These are phyloP conservation scores for Trichopus zeylanicus DNA, from an alignment of 116 monocot genomes.

Conservation along the genomic window DNA sequence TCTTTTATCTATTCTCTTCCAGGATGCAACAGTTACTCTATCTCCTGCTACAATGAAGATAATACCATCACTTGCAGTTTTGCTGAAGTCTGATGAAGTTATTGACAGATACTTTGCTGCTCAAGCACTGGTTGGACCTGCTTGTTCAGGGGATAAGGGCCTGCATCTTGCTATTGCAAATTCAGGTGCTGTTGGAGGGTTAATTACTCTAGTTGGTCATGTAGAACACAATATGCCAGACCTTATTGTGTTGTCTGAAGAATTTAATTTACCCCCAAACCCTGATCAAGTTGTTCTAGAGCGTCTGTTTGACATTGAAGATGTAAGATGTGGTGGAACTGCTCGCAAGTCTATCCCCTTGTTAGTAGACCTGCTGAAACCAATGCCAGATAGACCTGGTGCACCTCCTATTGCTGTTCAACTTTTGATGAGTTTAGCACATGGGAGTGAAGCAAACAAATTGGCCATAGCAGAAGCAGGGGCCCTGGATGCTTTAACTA, in stretches of 20 bases:
- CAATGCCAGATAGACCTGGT: slow-evolving; percentile 72
- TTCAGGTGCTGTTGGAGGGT: slow-evolving; percentile 57
- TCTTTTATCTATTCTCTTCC: slow-evolving; percentile 60
- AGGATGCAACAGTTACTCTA: slow-evolving; percentile 31
- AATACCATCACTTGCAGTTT: slow-evolving; percentile 41
- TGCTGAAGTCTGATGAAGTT: slow-evolving; percentile 62
- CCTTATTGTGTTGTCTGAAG: slow-evolving; percentile 39
- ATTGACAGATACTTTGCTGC: slow-evolving; percentile 60
- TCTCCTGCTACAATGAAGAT: slow-evolving; percentile 33
- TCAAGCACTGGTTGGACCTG: slow-evolving; percentile 63
- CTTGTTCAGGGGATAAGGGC: slow-evolving; percentile 30
- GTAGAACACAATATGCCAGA: slow-evolving; percentile 47
- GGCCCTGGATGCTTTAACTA: slow-evolving; percentile 56
- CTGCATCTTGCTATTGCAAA: slow-evolving; percentile 59
- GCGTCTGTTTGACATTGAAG: slow-evolving; percentile 48
- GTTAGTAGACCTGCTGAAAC: slow-evolving; percentile 65
- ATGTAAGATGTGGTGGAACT: slow-evolving; percentile 41
- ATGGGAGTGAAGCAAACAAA: slow-evolving; percentile 57
- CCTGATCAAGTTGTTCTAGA: slow-evolving; percentile 51
- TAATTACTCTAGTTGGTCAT: slow-evolving; percentile 50
- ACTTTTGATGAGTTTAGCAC: slow-evolving; percentile 51
- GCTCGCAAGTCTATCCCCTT: slow-evolving; percentile 64
- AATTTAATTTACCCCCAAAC: slow-evolving; percentile 38
- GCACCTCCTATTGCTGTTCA: slow-evolving; percentile 55
- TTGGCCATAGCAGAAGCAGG: slow-evolving; percentile 65